A percentile compares a stretch with the other conserved stretches of the same genome.
These are phyloP conservation scores for Conticribra weissflogii DNA, from an alignment of 108 stramenopile species.

Conservation along the genomic window DNA sequence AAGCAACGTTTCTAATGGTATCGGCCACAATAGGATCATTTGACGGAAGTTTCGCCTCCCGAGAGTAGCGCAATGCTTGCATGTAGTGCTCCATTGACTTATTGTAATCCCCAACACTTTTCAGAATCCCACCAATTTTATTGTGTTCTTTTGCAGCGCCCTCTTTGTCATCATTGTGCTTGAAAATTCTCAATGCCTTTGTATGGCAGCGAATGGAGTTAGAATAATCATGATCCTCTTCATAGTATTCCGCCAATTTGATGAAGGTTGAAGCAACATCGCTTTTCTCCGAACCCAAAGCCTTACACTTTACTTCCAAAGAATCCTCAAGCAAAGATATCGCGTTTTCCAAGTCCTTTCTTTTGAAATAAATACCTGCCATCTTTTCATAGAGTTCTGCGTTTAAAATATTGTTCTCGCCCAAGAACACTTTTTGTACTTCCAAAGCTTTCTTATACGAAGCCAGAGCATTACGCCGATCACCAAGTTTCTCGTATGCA, in stretches of 20 bases:
- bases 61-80: constrained; percentile 42
- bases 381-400: constrained; percentile 35
- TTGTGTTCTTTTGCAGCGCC: constrained; percentile 46
- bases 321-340: constrained; percentile 31
- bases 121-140: constrained; percentile 40
- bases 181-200: constrained; percentile 36
- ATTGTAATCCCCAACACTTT: constrained; percentile 24
- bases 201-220: constrained; percentile 40
- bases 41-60: constrained; percentile 43
- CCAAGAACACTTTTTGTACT: constrained; percentile 16
- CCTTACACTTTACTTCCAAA: constrained; percentile 14
- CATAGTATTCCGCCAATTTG: constrained; percentile 39
- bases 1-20: constrained; percentile 46
- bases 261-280: constrained; percentile 34
- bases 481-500: constrained; percentile 25
- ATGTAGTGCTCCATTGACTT: constrained; percentile 53
- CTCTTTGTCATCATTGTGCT: constrained; percentile 43
- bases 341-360: constrained; percentile 20
- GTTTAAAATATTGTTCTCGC: constrained; percentile 23
- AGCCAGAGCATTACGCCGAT: constrained; percentile 21
- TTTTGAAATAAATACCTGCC: constrained; percentile 20
- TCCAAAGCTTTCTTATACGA: constrained; percentile 32
- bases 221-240: constrained; percentile 1
- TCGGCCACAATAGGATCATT: constrained; percentile 48
- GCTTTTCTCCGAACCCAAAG: constrained; percentile 23